Evolutionary conservation across 352 stramenopile genomes (phyloP), one percentile per base, ranked within the genome.

Genomic region (Globisporangium rhizosaccharum): DNA sequence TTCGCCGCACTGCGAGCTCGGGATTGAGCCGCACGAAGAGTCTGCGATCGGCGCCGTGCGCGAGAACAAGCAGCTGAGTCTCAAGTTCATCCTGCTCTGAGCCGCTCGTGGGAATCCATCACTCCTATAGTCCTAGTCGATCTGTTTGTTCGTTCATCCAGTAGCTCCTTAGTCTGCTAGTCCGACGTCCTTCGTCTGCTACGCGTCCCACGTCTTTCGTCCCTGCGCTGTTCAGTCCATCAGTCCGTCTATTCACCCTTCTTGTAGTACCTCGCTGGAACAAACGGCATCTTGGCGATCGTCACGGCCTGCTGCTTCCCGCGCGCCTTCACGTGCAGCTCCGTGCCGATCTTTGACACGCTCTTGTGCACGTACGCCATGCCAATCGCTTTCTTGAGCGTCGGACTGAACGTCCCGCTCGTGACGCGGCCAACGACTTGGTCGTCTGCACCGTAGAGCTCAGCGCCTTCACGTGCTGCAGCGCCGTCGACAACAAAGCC

Each of bases 201-300:
- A 30, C 28, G 28, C 28, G 5, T 30, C 28, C 28, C 28, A 30
- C 28, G 28, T 30, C 28, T 5, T 8, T 47, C 54, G 47, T 49
- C 20, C 45, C 25, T 25, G 5, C 45, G 20, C 45, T 7, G 45
- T 5, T 20, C 15, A 7, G n/a, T n/a, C n/a, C n/a, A n/a, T 26
- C n/a, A 18, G 20, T 30, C 23, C 7, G 10, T 51, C 46, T 51
- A 30, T 30, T 30, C 23, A 5, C 20, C 39, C 10, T 86, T 89
- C 71, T 93, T 91, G 78, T 98, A 99, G 79, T 99, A 99, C 39
- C 90, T 82, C 42, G 90, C 79, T 14, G 94, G 82, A 37, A 99
- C 94, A 73, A 99, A 99, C 37, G 97, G 97, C 96, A 99, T 99
- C 80, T 98, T 98, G 63, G 90, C 92, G 53, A 99, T 85, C 39